Conservation (phyloP, 2,329 filamentous ascomycete genomes). For the Pseudogymnoascus sp. region DNA sequence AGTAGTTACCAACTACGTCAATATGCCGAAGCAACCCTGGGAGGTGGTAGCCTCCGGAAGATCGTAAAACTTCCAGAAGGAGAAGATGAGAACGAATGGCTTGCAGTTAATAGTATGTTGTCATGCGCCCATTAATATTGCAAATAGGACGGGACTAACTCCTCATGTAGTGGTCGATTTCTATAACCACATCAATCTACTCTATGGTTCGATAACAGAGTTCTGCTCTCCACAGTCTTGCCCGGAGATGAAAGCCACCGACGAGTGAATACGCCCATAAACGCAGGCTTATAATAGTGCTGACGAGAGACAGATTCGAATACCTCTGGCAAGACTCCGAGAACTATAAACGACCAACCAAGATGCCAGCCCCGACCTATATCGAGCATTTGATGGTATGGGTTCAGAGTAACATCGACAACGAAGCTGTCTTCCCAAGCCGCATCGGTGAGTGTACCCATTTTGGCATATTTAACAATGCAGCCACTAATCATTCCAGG, state of each 20-base stretch:
- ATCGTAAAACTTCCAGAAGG: constrained; percentile 95
- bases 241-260: constrained; percentile 99
- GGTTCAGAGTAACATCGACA: constrained; percentile 93
- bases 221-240: constrained; percentile 97
- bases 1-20: constrained; percentile 91
- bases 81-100: constrained; percentile 95
- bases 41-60: constrained; percentile 89
- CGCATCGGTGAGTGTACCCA: constrained; percentile 58
- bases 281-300: background rate
- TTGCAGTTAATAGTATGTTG: constrained; percentile 83
- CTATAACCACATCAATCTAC: constrained; percentile 98
- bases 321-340: constrained; percentile 98
- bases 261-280: constrained; percentile 58
- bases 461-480: constrained; percentile 36
- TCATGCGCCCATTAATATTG: background rate
- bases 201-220: constrained; percentile 97
- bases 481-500: constrained; percentile 39
- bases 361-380: constrained; percentile 95
- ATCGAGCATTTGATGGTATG: constrained; percentile 97
- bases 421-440: constrained; percentile 90
- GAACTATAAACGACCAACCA: constrained; percentile 90
- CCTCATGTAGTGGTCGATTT: constrained; percentile 83
- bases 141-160: constrained; percentile 22
- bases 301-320: constrained; percentile 61
- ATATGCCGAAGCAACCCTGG: constrained; percentile 94